A percentile compares a stretch with the other conserved stretches of the same genome.
phyloP scores from a whole-genome alignment of 108 stramenopile species.

The Nannochloropsis granulata region DNA sequence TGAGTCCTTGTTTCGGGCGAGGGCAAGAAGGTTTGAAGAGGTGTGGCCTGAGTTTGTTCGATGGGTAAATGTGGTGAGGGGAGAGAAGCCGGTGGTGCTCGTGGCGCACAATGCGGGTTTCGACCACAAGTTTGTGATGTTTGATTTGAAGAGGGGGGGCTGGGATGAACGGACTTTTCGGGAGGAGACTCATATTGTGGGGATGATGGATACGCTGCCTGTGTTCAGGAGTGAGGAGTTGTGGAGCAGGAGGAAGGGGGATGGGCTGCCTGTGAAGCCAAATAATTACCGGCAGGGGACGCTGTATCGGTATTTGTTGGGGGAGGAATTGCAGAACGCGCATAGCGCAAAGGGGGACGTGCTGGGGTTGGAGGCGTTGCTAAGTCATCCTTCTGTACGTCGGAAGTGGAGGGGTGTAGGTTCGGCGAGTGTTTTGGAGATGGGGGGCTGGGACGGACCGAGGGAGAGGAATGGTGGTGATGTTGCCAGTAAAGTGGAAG shows the following conservation, averaged over 20 bases:
- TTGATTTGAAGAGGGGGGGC: background rate
- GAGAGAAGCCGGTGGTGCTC: background rate
- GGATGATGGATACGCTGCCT: conserved; percentile 3
- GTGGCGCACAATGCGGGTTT: conserved; percentile 16
- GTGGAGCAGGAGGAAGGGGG: conserved; percentile 2
- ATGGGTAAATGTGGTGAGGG: background rate
- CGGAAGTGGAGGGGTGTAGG: background rate
- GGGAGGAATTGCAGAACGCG: background rate
- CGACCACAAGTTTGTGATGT: conserved; percentile 11
- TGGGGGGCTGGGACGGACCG: background rate
- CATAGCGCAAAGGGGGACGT: conserved; percentile 23
- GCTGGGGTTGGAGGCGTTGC: conserved; percentile 3
- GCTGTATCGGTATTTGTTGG: conserved; percentile 12
- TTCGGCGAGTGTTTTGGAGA: background rate
- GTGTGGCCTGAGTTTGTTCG: conserved; percentile 9
- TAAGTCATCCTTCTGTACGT: background rate
- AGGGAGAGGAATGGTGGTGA: background rate
- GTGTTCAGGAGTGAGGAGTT: background rate
- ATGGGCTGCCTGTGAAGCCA: background rate
- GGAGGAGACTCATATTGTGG: conserved; percentile 7
- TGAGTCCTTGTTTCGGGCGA: background rate
- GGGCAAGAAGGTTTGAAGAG: background rate
- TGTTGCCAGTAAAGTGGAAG: no score
- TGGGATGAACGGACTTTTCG: conserved; percentile 5
- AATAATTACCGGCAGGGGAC: background rate